Evolutionary conservation across 148 eudicot genomes (phyloP).

Genomic region (Hydrangea macrophylla): DNA sequence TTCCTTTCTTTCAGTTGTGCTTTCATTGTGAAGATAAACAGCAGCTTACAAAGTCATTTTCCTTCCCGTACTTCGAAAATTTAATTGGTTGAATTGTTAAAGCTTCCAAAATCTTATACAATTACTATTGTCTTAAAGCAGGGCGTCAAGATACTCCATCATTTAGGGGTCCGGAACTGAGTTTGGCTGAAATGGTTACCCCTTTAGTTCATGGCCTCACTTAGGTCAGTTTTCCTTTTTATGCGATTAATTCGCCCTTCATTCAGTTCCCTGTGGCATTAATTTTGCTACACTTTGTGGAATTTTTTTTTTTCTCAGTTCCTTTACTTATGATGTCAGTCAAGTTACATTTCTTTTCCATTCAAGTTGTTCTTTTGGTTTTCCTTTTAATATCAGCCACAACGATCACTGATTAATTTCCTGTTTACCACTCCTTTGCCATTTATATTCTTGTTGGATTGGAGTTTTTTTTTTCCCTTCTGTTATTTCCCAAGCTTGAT

Average conservation of each 20-base stretch:
- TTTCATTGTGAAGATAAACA: conserved; percentile 36
- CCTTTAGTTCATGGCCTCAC: conserved; percentile 63
- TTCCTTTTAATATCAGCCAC: conserved; percentile 3
- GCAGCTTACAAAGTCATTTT: conserved; percentile 29
- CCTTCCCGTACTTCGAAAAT: conserved; percentile 48
- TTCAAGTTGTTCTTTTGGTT: conserved; percentile 2
- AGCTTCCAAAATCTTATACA: conserved; percentile 50
- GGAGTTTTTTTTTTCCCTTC: not conserved
- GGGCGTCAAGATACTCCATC: conserved; percentile 83
- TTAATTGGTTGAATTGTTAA: conserved; percentile 24
- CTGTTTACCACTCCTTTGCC: not conserved
- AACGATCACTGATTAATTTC: not conserved
- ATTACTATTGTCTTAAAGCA: conserved; percentile 81
- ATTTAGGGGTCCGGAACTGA: conserved; percentile 77
- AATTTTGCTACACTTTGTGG: conserved; percentile 42
- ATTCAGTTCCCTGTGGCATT: conserved; percentile 43
- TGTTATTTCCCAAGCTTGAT: not conserved
- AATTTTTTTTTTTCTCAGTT: conserved; percentile 26
- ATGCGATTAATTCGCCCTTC: conserved; percentile 33
- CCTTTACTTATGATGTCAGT: conserved; percentile 27
- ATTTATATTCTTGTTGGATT: not conserved
- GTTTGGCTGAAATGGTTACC: conserved; percentile 73
- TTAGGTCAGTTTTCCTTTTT: conserved; percentile 69
- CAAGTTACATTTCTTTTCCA: conserved; percentile 16
- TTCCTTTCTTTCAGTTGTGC: conserved; percentile 26